Conservation (phyloP, 352 stramenopile species). For the Phytopythium helicoides region DNA sequence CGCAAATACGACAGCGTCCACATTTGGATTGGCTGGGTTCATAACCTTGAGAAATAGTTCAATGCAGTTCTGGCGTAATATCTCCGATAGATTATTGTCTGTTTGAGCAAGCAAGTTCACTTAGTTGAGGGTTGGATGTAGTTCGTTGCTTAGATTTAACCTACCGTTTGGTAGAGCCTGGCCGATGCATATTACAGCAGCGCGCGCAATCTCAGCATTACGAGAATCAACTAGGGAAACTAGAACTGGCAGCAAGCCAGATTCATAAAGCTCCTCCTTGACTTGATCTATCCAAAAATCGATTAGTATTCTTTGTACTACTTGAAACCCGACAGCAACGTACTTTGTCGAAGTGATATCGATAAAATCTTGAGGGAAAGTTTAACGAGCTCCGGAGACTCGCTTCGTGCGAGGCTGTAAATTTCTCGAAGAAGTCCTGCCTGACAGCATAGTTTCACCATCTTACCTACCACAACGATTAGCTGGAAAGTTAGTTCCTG, state of each 20-base stretch:
- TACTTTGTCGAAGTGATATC: conserved; percentile 47
- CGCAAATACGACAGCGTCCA: conserved; percentile 46
- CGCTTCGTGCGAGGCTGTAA: conserved; percentile 24
- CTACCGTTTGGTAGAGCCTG: conserved; percentile 55
- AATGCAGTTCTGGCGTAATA: conserved; percentile 48
- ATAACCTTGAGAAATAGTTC: conserved; percentile 55
- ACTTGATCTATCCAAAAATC: conserved; percentile 5
- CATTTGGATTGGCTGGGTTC: conserved; percentile 36
- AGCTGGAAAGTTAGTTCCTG: background rate
- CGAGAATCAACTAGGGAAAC: conserved; percentile 38
- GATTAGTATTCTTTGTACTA: too few species aligned
- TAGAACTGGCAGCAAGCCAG: conserved; percentile 36
- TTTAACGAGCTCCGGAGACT: conserved; percentile 32
- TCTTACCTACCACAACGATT: conserved; percentile 17
- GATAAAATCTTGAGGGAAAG: conserved; percentile 51
- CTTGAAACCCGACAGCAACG: background rate
- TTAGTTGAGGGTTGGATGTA: too few species aligned
- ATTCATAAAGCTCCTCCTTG: conserved; percentile 29
- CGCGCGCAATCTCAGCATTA: conserved; percentile 35
- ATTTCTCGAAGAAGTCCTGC: conserved; percentile 41
- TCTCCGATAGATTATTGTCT: conserved; percentile 58
- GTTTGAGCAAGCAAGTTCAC: background rate
- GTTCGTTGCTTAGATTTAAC: background rate
- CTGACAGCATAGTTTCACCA: conserved; percentile 42
- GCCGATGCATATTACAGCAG: conserved; percentile 53